Base-by-base conservation (phyloP, 148 eudicot genomes). In the Amaranthus palmeri region DNA sequence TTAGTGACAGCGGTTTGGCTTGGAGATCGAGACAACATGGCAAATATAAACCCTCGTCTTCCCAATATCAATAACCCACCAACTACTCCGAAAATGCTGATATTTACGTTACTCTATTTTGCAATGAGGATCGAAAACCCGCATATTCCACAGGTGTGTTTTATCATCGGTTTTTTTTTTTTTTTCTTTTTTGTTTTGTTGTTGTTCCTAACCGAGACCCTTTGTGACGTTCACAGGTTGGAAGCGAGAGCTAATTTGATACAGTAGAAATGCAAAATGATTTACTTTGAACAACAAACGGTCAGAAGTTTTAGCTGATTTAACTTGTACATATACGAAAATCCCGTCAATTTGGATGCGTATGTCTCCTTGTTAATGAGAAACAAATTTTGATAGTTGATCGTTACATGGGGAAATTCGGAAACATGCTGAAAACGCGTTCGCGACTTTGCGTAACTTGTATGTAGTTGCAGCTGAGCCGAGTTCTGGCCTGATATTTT, bases 1-100 rank as follows among this genome's bases (percentile, higher is more conserved):
- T 86, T 45, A 93, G 98, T 51, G 98, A 93, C 82, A 91, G 98
- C 72, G 90, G 92, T 71, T 73, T 91, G 77, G 67, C 86, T 5
- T 57, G 86, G 49, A 84, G 81, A 47, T 86, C 80, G 71, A 85
- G 87, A 77, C 82, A 69, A 17, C 77, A 81, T 80, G 55, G 52
- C 77, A 81, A 67, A 74, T 66, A 80, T 43, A 87, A 80, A 77
- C 70, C 70, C 10, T 71, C 84, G n/a, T 69, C 83, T 48, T 89
- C 87, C 46, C 85, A 73, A 83, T 82, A 86, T 63, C 64, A 57
- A 11, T 72, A 73, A 68, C 72, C 18, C 12, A 10, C 6, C 40
- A 12, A 12, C 43, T 43, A 54, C 54, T 49, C 15, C 56, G 48
- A 49, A 15, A 15, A 5, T 70, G 48, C 49, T 7, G 52, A 61